Percentiles rank a stretch among this genome's conserved stretches.
phyloP scores from a whole-genome alignment of 805 yeast genomes.

The Metschnikowia sp. region DNA sequence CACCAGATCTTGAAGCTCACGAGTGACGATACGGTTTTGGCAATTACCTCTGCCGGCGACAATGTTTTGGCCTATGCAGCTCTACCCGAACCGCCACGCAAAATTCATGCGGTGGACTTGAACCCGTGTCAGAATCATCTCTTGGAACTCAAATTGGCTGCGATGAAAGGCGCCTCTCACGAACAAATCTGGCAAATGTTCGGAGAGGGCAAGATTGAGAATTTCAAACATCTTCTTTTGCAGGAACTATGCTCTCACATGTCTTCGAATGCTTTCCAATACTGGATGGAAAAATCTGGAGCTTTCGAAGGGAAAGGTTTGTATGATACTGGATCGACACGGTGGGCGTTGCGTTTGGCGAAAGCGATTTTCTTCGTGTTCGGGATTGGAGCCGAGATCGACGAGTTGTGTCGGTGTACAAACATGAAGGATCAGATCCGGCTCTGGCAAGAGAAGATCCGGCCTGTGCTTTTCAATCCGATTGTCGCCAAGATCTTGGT shows the following conservation, averaged over 20 bases:
- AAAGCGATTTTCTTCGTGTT: slow-evolving; percentile 54
- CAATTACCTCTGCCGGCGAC: slow-evolving; percentile 86
- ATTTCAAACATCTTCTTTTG: slow-evolving; percentile 37
- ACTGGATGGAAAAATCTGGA: slow-evolving; percentile 62
- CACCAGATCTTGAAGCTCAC: slow-evolving; percentile 58
- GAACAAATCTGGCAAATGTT: slow-evolving; percentile 71
- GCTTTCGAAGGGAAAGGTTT: slow-evolving; percentile 60
- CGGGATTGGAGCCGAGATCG: slow-evolving; percentile 51
- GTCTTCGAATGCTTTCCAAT: slow-evolving; percentile 79
- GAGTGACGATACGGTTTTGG: slow-evolving; percentile 67
- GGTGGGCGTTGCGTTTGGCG: slow-evolving; percentile 80
- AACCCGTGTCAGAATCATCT: slow-evolving; percentile 82
- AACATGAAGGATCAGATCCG: slow-evolving; percentile 59
- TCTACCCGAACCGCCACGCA: slow-evolving; percentile 66
- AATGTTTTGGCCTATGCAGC: slow-evolving; percentile 72
- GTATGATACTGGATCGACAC: slow-evolving; percentile 78
- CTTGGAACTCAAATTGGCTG: slow-evolving; percentile 73
- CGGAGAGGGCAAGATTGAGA: slow-evolving; percentile 66
- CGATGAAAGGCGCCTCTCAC: slow-evolving; percentile 50
- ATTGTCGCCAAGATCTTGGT: slow-evolving; percentile 62
- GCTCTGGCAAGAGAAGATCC: slow-evolving; percentile 61
- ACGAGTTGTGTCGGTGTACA: slow-evolving; percentile 52
- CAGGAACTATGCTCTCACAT: slow-evolving; percentile 61
- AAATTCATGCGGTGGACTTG: slow-evolving; percentile 81
- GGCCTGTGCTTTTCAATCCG: slow-evolving; percentile 71